Conservation (phyloP, 1,139 yeast species). For the Pichia terricola region DNA sequence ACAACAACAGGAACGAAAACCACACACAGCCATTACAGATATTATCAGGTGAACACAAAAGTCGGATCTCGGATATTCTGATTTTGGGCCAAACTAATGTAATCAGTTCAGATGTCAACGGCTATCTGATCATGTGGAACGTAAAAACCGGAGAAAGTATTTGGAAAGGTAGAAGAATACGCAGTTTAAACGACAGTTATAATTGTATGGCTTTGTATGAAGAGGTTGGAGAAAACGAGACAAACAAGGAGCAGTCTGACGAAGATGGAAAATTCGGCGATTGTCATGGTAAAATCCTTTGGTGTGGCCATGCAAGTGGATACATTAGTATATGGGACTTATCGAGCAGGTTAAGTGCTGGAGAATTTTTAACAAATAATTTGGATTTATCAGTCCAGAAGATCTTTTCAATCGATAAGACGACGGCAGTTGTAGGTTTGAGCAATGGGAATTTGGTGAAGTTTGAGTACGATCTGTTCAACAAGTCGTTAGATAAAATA, state of each 20-base stretch:
- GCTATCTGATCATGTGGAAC: conserved; percentile 56
- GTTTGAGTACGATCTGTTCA: conserved; percentile 4
- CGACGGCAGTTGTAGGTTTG: conserved; percentile 7
- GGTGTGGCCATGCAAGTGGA: conserved; percentile 42
- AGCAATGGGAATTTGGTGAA: conserved; percentile 6
- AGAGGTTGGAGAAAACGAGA: not conserved
- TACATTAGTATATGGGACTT: conserved; percentile 33
- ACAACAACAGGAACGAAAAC: conserved; percentile 20
- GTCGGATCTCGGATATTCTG: conserved; percentile 36
- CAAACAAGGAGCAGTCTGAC: conserved; percentile 3
- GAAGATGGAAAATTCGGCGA: conserved; percentile 15
- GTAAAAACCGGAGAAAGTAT: conserved; percentile 45
- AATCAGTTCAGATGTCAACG: conserved; percentile 42
- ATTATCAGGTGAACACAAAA: conserved; percentile 35
- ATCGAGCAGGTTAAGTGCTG: conserved; percentile 12
- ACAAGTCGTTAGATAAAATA: not conserved
- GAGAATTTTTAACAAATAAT: conserved; percentile 14
- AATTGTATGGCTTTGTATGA: conserved; percentile 8
- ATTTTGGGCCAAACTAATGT: conserved; percentile 53
- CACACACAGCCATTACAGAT: conserved; percentile 39
- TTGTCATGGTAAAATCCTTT: conserved; percentile 20
- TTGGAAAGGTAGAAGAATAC: conserved; percentile 30
- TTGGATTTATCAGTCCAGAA: conserved; percentile 1
- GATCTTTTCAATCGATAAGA: not conserved
- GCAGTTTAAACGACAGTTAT: conserved; percentile 21